Evolutionary conservation across 2,329 filamentous ascomycete species (phyloP), one percentile per base, ranked within the genome.

Genomic region (Aureobasidium sp.): DNA sequence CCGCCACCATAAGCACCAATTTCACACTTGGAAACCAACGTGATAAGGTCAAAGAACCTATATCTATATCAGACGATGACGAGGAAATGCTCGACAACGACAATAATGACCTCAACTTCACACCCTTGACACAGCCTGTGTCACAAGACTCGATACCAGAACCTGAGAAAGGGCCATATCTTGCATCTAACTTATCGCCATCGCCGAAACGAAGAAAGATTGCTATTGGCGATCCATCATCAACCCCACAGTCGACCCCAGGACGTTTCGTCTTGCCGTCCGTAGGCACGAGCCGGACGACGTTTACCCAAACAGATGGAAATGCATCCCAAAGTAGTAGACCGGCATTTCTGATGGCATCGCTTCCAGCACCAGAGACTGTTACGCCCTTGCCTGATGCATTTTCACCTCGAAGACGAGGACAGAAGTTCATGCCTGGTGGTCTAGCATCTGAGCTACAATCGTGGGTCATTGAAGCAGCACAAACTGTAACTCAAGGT

Each of bases 331-430:
- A 51, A 15, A 73, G 75, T n/a, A 50, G 62, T 26, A 72, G 75
- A 48, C 75, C 76, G 10, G 66, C 71, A 17, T 78, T 78, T 68
- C 66, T 78, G 48, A 70, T 73, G 62, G 72, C 75, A 2, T 67
- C 71, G 2, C 63, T 66, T 3, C 70, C 70, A 13, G 68, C 71
- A 3, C 70, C 69, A 13, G 70, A 72, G 2, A 66, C 44, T 13
- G 51, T 64, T 15, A 70, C 71, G 5, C 79, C 79, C 0, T 70
- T 81, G 0, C 80, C 81, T 0, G 78, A 82, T 44, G 75, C 78
- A 42, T 84, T 84, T 69, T 83, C 81, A 0, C 82, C 82, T 1
- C 78, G 79, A 51, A 74, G 80, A 29, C 77, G 77, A 63, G 77
- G 75, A 0, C 75, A 80, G 64, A 79, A 79, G 66, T 83, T 80